These are phyloP conservation scores for Magnolia changhungtana DNA, from an alignment of 164 flowering plant genomes.

Conservation along the genomic window DNA sequence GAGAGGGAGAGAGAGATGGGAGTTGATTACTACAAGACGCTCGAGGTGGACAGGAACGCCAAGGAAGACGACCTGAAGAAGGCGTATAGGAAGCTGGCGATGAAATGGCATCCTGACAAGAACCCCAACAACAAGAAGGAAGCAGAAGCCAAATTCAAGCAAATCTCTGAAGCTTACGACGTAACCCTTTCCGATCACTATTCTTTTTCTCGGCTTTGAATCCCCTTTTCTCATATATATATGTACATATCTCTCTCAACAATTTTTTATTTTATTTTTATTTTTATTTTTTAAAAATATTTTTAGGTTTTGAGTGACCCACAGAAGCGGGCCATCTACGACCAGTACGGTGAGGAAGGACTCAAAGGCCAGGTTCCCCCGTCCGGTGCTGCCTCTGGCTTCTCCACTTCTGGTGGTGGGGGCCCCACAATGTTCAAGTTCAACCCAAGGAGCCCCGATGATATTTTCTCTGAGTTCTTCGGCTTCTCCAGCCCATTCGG, in stretches of 20 bases:
- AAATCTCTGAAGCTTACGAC: conserved; percentile 94
- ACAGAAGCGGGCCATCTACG: conserved; percentile 77
- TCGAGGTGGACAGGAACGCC: conserved; percentile 68
- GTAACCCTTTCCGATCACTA: conserved; percentile 23
- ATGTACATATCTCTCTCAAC: background rate
- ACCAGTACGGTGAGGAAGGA: conserved; percentile 93
- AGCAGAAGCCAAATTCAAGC: conserved; percentile 92
- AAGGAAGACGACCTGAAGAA: conserved; percentile 90
- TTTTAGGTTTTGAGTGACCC: conserved; percentile 79
- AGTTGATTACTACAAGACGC: conserved; percentile 77
- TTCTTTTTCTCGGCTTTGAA: background rate
- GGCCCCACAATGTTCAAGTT: conserved; percentile 53
- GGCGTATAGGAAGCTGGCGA: conserved; percentile 86
- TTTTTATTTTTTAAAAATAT: background rate
- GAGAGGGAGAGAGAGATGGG: conserved; percentile 45
- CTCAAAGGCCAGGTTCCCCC: conserved; percentile 73
- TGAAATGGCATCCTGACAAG: conserved; percentile 96
- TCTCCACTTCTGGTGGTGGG: conserved; percentile 28
- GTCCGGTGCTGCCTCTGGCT: conserved; percentile 40
- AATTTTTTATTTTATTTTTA: background rate
- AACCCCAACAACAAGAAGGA: conserved; percentile 88
- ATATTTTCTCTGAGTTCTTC: conserved; percentile 83
- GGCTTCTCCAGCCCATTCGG: conserved; percentile 74
- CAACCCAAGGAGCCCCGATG: conserved; percentile 77
- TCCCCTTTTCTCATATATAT: background rate